Evolutionary conservation across 768 basidiomycete genomes (phyloP), one percentile per base, ranked within the genome.

Genomic region (Agaricus bisporus): DNA sequence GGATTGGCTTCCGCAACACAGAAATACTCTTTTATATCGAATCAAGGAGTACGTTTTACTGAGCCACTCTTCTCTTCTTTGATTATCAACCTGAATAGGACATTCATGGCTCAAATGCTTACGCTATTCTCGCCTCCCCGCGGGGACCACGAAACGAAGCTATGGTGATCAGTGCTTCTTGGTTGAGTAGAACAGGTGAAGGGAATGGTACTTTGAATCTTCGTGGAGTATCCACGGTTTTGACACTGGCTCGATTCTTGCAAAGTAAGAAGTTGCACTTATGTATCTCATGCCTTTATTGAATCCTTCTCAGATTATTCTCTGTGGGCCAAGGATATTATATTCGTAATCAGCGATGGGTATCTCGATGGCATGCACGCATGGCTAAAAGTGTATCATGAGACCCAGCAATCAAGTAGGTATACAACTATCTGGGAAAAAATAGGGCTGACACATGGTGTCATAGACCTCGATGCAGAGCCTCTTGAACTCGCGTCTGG

Each of bases 91-190:
- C 32, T 8, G 36, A 44, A 10, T 55, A 91, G 86, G 68, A 64
- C 5, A 58, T 79, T 12, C 72, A 70, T 14, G 93, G 94, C 9
- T 79, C 76, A 7, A 97, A 98, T 66, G 81, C 85, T 11, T 98
- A 95, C 65, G 90, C 88, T 14, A 70, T 91, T 29, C 69, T 93
- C 43, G 76, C 81, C 10, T 88, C 95, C 2, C 92, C 95, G 7
- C 83, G 97, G 22, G 79, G 90, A n/a, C 82, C 93, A n/a, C 95
- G 94, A 2, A 83, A 84, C 7, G 95, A 99, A 68, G 88, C 92
- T 4, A 88, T 98, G 63, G 80, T 99, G 15, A 79, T 99, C 38
- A 86, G 88, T 57, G 95, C 97, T 1, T 89, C 93, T 5, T 97
- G 94, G 93, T 59, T 84, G 4, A 94, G 91, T 59, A 74, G 78